Evolutionary conservation across 352 stramenopile genomes (phyloP), one percentile per base, ranked within the genome.

Genomic region (Phytophthora palmivora): DNA sequence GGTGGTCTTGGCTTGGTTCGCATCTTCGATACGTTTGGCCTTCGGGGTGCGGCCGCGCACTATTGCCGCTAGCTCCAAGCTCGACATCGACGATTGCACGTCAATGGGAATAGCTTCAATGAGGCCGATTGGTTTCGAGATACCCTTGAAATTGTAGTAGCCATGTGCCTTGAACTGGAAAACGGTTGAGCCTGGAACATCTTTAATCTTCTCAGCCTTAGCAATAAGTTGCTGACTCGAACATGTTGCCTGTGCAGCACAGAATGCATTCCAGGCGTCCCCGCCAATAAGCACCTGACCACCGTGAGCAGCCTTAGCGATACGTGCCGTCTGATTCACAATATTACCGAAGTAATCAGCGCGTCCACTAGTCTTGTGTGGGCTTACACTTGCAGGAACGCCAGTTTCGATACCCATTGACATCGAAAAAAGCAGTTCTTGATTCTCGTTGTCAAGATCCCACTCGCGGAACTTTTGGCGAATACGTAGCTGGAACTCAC

Each of bases 291-390:
- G 72, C 18, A 94, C 82, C 61, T 96, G 82, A 1, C 85, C 84
- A 34, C 88, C 88, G 14, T 89, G 80, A 0, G 88, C 82, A 16
- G 85, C 82, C 69, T 96, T 96, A 14, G 88, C 88, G 53, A 96
- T 96, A 41, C 88, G 80, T 5, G 88, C 88, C 0, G 88, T 96
- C 62, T 95, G 85, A 60, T 96, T 96, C 53, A 96, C 88, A 58
- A 96, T 95, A 66, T 94, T 94, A 43, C 88, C 88, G 43, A 96
- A 96, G 67, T 96, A 96, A 64, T 96, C 88, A 9, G 88, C 88
- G 15, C 88, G 85, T 15, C 88, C 88, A 58, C 86, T 96, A 11
- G 88, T 94, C 58, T 94, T 96, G 72, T 96, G 88, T 6, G 88
- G 88, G 53, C 84, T 94, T 60, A 96, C 86, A 67, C 84, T 94